Evolutionary conservation across 805 yeast genomes (phyloP), one percentile per base, ranked within the genome.

Genomic region (Candida glaebosa): DNA sequence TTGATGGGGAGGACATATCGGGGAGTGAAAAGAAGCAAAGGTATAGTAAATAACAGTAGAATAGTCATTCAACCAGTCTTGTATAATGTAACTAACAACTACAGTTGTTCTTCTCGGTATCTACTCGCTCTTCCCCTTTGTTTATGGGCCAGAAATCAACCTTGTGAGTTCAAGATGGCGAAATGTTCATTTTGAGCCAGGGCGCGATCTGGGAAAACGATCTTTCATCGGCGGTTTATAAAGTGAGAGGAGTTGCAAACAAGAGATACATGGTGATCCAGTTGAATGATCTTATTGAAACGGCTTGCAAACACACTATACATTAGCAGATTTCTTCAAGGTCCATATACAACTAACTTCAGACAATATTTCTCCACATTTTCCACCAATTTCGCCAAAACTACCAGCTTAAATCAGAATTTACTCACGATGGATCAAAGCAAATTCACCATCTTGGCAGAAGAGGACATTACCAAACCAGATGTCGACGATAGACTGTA

Each of bases 401-500:
- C 5, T 19, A 31, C n/a, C 6, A 8, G 12, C 30, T 20, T 15
- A 19, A 14, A 15, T 34, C 10, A 31, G 14, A 18, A 44, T 45
- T 40, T 24, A 32, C 17, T 28, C 17, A n/a, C 40, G 37, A 35
- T 22, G 30, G 8, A 7, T 3, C 30, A 35, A 20, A 19, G 24
- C 35, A 39, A 31, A 36, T 50, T 43, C 42, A 47, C 53, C 3
- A 28, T 54, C 2, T 43, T 63, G 36, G 67, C 71, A 6, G 67
- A 63, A 31, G 49, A 58, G 40, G 48, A 46, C 15, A 64, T 69
- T 16, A 65, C 58, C 16, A 76, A 74, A 51, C 81, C 83, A 0
- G 61, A 73, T 16, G 60, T 71, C 24, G 98, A 91, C 61, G 87
- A 90, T 51, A 72, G 98, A 40, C 61, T 71, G 26, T 93, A 93